Conservation (phyloP, 495 filamentous ascomycete species). For the Penicillium longicatenatum region DNA sequence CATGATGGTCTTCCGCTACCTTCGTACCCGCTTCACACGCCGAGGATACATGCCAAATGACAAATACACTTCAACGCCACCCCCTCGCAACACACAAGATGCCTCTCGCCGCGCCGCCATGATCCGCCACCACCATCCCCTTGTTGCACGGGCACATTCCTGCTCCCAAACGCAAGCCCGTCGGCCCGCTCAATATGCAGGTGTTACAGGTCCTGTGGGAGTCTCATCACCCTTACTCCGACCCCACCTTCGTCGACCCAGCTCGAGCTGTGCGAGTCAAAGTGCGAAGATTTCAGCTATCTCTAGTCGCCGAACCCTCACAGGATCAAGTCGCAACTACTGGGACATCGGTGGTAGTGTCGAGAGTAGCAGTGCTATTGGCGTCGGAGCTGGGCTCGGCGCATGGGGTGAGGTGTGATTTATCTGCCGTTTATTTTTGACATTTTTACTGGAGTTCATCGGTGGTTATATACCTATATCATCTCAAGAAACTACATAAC, state of each 20-base stretch:
- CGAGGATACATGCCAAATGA: constrained; percentile 40
- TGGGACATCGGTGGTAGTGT: constrained; percentile 86
- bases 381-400: constrained; percentile 62
- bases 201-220: constrained; percentile 45
- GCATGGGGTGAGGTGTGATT: constrained; percentile 71
- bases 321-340: constrained; percentile 71
- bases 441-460: background rate
- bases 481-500: background rate
- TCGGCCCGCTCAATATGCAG: constrained; percentile 51
- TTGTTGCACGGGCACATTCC: constrained; percentile 61
- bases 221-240: constrained; percentile 43
- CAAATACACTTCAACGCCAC: constrained; percentile 32
- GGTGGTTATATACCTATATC: background rate
- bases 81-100: constrained; percentile 55
- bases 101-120: constrained; percentile 75
- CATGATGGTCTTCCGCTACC: constrained; percentile 83
- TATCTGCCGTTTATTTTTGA: background rate
- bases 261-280: constrained; percentile 76
- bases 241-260: constrained; percentile 53
- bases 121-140: constrained; percentile 82
- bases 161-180: constrained; percentile 50
- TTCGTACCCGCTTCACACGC: constrained; percentile 70
- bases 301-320: constrained; percentile 54
- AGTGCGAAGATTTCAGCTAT: constrained; percentile 66
- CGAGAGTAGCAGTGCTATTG: constrained; percentile 70